Base-by-base conservation (phyloP, 139 green algal species). In the Chlamydomonas sp. region DNA sequence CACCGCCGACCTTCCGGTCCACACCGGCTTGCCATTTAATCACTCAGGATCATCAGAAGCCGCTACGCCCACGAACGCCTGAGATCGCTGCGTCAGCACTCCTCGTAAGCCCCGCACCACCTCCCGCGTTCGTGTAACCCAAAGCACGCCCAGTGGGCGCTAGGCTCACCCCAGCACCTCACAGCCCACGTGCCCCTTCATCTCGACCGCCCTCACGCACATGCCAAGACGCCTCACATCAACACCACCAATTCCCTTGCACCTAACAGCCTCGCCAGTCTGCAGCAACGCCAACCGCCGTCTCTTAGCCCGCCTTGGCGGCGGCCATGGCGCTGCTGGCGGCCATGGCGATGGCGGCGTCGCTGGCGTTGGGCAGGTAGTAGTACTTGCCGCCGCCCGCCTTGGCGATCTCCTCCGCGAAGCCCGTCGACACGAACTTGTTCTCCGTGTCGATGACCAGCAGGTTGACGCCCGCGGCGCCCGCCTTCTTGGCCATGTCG, bases 381-480 rank as follows among this genome's bases (percentile, higher is more conserved):
- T 99, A 99, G 91, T 99, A 99, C 87, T 96, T 95, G 76, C 95
- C 95, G 69, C 85, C 64, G 15, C 66, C 73, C 20, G 89, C 87
- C 87, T 97, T 97, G 63, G 98, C 93, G 85, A 99, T 99, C 90
- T 99, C 97, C 93, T 99, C 96, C 6, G 98, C 97, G 94, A 99
- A 99, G 31, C 98, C 97, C 14, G 98, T 99, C n/a, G 94, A 98
- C 64, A 99, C 98, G 94, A 99, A 99, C 93, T 99, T 99, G 94
- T 99, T 99, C 90, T 99, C 98, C 57, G 97, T 99, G 94, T 99
- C 98, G 79, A 99, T 99, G 64, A 99, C 98, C 78, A 99, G 93
- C 90, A 99, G 90, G 84, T 98, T 93, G 86, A 99, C 91, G 83
- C 95, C 95, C 3, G 93, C 91, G 10, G 80, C 90, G 64, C 63